Evolutionary conservation across 768 basidiomycete genomes (phyloP), one percentile per base, ranked within the genome.

Genomic region (Suillus brevipes): DNA sequence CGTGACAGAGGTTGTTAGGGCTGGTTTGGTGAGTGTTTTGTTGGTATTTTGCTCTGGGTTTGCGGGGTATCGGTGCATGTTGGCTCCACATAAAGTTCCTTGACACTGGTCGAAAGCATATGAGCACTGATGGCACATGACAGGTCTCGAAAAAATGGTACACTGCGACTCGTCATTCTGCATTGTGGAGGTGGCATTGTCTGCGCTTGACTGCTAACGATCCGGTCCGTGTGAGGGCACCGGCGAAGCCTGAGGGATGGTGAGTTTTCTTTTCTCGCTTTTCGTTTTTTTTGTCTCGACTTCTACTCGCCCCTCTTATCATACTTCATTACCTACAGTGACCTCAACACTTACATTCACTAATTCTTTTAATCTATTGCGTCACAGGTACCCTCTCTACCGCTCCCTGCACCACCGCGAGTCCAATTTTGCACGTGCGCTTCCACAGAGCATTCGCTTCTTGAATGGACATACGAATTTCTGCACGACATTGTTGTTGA

Each of bases 381-480:
- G 38, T 36, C 4, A 1, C 9, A 86, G 85, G 86, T 84, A 85
- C 70, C 84, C 88, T 0, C 76, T 95, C 9, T 96, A 94, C 73
- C 87, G 89, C 47, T 87, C 89, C 20, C 82, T 95, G 14, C 91
- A 94, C 70, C 89, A 92, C 74, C 89, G 93, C 52, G 94, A 97
- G 77, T 86, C 85, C 47, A 96, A 96, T 78, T 92, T 95, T 82
- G 78, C 82, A 60, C 78, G 88, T 64, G 94, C 84, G 1, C 79
- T 92, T 1, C 90, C 94, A 0, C 94, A 95, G 74, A 83, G 81
- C 23, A 82, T 95, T 60, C 80, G 88, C 23, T 90, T 96, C 82
- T 81, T 96, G 66, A 85, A 82, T 50, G 94, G 92, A 0, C 95
- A 97, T 71, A 92, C 90, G 14, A 91, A 89, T 71, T 95, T 94